Base-by-base conservation (phyloP, 2,329 filamentous ascomycete genomes). In the Sporothrix pallida region DNA sequence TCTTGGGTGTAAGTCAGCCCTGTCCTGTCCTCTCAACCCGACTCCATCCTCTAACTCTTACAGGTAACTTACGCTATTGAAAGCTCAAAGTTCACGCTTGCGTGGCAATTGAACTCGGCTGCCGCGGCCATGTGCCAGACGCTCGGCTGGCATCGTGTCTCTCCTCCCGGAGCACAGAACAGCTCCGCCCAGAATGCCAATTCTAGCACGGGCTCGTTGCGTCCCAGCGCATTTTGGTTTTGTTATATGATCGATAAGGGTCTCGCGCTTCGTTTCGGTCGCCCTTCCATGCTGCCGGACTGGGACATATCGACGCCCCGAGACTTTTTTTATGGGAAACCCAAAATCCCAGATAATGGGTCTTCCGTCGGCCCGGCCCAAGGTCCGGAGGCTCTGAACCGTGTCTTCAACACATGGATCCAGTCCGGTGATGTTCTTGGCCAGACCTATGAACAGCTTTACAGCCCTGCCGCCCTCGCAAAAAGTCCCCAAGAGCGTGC, bases 41-140 rank as follows among this genome's bases (percentile, higher is more conserved):
- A 15, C 12, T 31, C 58, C 2, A 37, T 44, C 23, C 23, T 17
- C 31, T 63, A 63, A 63, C 6, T 7, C 8, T 15, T 17, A 2
- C 31, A 63, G 58, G 89, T 87, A 4, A 81, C 88, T n/a, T 88
- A 91, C 76, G 86, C 89, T 13, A 86, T 91, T 67, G 89, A 91
- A 75, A 84, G 87, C 15, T 89, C 88, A 3, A 87, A 88, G 54
- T 88, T 89, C 0, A 89, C 88, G 0, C 83, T 92, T 3, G 88
- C 88, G n/a, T 90, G 89, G 86, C 87, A 88, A n/a, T 81, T 92
- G 20, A 87, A 86, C 31, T 87, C 86, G 7, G 85, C 86, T 20
- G 90, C 89, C 0, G 86, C 87, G 13, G 85, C 87, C 70, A 83
- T 92, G 71, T 90, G 88, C 75, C 88, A 90, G 77, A 87, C 87